phyloP scores from a whole-genome alignment of 257 asterid species.

The Hygrophila difformis region DNA sequence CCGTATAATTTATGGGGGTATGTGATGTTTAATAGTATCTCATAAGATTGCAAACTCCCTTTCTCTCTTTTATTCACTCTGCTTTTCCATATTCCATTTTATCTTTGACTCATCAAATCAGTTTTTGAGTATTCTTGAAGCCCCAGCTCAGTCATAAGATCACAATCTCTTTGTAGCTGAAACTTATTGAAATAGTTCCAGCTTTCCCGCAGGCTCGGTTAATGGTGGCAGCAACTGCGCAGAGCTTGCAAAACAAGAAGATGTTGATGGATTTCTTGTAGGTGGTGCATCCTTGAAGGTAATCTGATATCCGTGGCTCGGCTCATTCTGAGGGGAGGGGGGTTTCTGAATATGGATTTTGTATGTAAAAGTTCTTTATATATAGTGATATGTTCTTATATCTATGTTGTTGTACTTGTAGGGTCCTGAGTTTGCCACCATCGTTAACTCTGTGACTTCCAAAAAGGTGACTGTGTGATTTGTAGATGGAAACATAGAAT shows the following conservation, averaged over 20 bases:
- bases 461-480: slow-evolving; percentile 86
- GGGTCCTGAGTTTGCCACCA: slow-evolving; percentile 94
- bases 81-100: too few relatives aligned
- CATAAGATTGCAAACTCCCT: too few relatives aligned
- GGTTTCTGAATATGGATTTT: background rate
- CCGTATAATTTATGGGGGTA: slow-evolving; percentile 96
- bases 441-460: slow-evolving; percentile 82
- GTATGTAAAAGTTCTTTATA: background rate
- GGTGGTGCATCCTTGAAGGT: slow-evolving; percentile 99
- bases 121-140: too few relatives aligned
- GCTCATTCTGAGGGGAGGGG: too few relatives aligned
- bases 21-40: background rate
- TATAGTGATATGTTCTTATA: background rate
- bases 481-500: background rate
- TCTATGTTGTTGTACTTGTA: slow-evolving; percentile 15
- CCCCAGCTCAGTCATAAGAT: too few relatives aligned
- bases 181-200: too few relatives aligned
- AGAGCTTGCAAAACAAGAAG: slow-evolving; percentile 90
- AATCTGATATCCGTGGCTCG: background rate
- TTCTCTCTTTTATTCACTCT: too few relatives aligned
- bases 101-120: too few relatives aligned
- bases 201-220: slow-evolving; percentile 57
- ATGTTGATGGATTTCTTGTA: slow-evolving; percentile 57
- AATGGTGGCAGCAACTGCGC: slow-evolving; percentile 82
- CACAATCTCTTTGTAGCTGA: too few relatives aligned